phyloP scores from a whole-genome alignment of 192 early-diverging fungal genomes.

The Coemansia sp. region DNA sequence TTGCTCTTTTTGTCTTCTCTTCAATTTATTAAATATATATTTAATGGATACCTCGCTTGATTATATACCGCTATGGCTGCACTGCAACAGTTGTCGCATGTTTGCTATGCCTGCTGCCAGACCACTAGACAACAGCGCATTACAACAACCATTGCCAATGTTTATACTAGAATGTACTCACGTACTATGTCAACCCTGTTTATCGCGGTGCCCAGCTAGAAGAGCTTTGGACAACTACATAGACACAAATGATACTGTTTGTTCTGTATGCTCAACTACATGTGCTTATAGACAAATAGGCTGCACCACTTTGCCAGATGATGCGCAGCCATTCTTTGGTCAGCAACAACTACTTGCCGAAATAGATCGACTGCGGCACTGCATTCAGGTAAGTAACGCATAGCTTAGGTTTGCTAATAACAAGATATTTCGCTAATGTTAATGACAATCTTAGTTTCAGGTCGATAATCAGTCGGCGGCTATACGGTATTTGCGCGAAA shows the following conservation, averaged over 20 bases:
- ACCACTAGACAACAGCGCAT: neutral
- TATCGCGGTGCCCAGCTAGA: neutral
- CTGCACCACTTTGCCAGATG: constrained; percentile 15
- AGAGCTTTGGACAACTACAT: neutral
- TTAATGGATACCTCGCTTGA: neutral
- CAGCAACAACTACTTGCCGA: constrained; percentile 26
- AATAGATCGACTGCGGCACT: constrained; percentile 43
- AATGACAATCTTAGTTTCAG: constrained; percentile 33
- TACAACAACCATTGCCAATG: neutral
- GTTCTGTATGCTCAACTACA: constrained; percentile 30
- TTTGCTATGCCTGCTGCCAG: constrained; percentile 22
- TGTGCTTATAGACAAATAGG: constrained; percentile 38
- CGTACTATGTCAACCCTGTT: constrained; percentile 32
- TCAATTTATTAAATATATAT: neutral
- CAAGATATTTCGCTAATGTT: too few relatives aligned
- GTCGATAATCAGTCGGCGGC: constrained; percentile 35
- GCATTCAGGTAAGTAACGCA: constrained; percentile 27
- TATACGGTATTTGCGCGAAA: constrained; percentile 20
- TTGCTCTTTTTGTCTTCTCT: neutral
- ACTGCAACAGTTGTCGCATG: constrained; percentile 43
- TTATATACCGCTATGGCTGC: constrained; percentile 36
- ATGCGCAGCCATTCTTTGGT: constrained; percentile 35
- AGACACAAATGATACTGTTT: constrained; percentile 8
- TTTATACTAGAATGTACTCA: constrained; percentile 48
- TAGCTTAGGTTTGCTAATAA: neutral